Base-by-base conservation (phyloP, 2,329 filamentous ascomycete genomes). In the Knufia fluminis region DNA sequence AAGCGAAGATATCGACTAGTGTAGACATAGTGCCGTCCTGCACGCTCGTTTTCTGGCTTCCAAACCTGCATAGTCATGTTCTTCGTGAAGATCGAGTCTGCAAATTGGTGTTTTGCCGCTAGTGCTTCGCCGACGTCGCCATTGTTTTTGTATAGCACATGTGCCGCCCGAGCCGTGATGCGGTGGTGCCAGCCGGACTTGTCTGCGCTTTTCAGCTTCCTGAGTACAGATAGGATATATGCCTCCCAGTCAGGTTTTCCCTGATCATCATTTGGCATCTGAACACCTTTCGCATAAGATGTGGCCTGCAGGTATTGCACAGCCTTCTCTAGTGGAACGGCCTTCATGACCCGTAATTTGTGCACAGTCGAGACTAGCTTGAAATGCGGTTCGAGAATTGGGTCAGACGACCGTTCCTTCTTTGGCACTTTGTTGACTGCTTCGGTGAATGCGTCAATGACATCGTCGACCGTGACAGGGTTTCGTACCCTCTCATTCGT, bases 161-260 rank as follows among this genome's bases (percentile, higher is more conserved):
- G 75, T 4, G 80, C 81, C 54, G 78, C 65, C 61, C 74, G 61
- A n/a, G 84, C 82, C 47, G 88, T 86, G 69, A 96, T 89, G 17
- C 90, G 84, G 64, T 96, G 90, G 62, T 96, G 90, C 90, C 90
- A 96, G 60, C 92, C 91, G 0, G 86, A 85, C 70, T 94, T 94
- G 67, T 96, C 90, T 53, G 88, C 88, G 31, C 68, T 68, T 48
- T 78, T 75, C 47, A 84, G 65, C 26, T 71, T 71, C 58, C 76
- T 78, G 43, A 83, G 64, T 0, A 82, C 64, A 6, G 67, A 79
- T 12, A 83, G 65, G 38, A 84, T 77, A 58, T 86, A 86, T 1
- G 70, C 60, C 42, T 79, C 76, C 70, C 77, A 82, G 7, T 74
- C 67, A 53, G 75, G 67, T 63, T 72, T 44, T 63, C 74, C 61